A percentile compares a stretch with the other conserved stretches of the same genome.
Conservation (phyloP, 495 filamentous ascomycete genomes). For the Talaromyces borbonicus region DNA sequence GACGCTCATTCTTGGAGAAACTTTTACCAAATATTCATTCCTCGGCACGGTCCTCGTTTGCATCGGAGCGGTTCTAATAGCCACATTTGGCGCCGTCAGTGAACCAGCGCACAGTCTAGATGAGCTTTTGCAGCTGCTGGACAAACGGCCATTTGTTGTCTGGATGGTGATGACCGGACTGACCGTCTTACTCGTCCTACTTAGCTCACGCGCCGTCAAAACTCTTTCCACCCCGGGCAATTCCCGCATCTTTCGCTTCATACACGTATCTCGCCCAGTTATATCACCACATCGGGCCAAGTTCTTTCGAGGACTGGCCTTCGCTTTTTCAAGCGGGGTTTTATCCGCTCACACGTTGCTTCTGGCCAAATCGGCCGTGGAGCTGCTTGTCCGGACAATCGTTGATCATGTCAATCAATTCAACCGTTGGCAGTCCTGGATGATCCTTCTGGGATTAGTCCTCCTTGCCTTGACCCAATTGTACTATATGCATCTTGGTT, state of each 20-base stretch:
- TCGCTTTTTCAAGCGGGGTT: conserved; percentile 83
- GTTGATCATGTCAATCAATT: conserved; percentile 88
- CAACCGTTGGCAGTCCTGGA: conserved; percentile 94
- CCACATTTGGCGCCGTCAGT: conserved; percentile 87
- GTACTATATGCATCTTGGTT: conserved; percentile 86
- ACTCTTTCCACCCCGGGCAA: conserved; percentile 28
- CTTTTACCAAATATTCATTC: conserved; percentile 86
- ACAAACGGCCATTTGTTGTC: conserved; percentile 64
- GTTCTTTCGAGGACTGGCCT: conserved; percentile 80
- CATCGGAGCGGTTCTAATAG: conserved; percentile 77
- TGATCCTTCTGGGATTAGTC: conserved; percentile 76
- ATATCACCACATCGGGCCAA: conserved; percentile 53
- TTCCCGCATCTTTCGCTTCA: conserved; percentile 21
- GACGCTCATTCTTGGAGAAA: conserved; percentile 83
- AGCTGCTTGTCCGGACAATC: conserved; percentile 88
- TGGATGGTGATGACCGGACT: conserved; percentile 81
- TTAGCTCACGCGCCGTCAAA: conserved; percentile 48
- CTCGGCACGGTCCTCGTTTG: conserved; percentile 84
- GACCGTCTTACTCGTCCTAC: conserved; percentile 57
- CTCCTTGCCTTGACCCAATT: conserved; percentile 80
- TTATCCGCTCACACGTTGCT: conserved; percentile 88
- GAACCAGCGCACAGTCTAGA: conserved; percentile 84
- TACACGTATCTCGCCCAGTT: conserved; percentile 11
- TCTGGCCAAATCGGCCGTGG: conserved; percentile 92
- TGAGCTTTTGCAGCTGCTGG: conserved; percentile 71